Conservation (phyloP, 2,329 filamentous ascomycete genomes). For the Stagonosporopsis vannaccii region DNA sequence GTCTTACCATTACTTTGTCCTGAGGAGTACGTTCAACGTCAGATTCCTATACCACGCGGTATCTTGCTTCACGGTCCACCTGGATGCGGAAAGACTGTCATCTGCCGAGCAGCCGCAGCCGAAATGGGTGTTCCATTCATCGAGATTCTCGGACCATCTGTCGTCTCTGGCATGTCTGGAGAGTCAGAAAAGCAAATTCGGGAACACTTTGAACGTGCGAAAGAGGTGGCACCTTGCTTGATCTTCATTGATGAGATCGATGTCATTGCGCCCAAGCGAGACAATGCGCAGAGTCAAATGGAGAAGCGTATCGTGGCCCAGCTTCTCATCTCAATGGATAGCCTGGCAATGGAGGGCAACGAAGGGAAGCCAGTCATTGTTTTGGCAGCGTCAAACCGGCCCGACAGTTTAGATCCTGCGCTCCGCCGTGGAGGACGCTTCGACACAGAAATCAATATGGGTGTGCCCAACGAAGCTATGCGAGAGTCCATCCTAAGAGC, state of each 20-base stretch:
- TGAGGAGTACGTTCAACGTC: slow-evolving; percentile 69
- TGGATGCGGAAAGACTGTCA: slow-evolving; percentile 85
- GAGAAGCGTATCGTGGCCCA: slow-evolving; percentile 86
- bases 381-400: slow-evolving; percentile 87
- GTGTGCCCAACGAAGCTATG: slow-evolving; percentile 80
- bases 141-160: slow-evolving; percentile 79
- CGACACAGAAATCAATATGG: slow-evolving; percentile 84
- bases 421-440: slow-evolving; percentile 78
- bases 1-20: slow-evolving; percentile 75
- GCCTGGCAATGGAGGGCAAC: slow-evolving; percentile 72
- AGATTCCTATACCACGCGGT: slow-evolving; percentile 74
- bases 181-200: slow-evolving; percentile 88
- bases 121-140: slow-evolving; percentile 80
- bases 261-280: slow-evolving; percentile 84
- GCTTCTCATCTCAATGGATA: slow-evolving; percentile 85
- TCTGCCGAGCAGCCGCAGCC: slow-evolving; percentile 80
- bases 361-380: slow-evolving; percentile 83
- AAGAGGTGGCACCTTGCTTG: slow-evolving; percentile 82
- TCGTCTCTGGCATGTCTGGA: slow-evolving; percentile 87
- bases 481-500: slow-evolving; percentile 80
- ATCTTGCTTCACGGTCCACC: slow-evolving; percentile 83
- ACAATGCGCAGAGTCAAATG: slow-evolving; percentile 85
- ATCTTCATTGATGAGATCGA: slow-evolving; percentile 95
- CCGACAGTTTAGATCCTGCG: slow-evolving; percentile 83
- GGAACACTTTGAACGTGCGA: slow-evolving; percentile 87